Percentiles rank a stretch among this genome's conserved stretches.
Evolutionary conservation across 225 moss, liverwort and hornwort genomes (phyloP).

Genomic region (Thuidium tamariscinum): DNA sequence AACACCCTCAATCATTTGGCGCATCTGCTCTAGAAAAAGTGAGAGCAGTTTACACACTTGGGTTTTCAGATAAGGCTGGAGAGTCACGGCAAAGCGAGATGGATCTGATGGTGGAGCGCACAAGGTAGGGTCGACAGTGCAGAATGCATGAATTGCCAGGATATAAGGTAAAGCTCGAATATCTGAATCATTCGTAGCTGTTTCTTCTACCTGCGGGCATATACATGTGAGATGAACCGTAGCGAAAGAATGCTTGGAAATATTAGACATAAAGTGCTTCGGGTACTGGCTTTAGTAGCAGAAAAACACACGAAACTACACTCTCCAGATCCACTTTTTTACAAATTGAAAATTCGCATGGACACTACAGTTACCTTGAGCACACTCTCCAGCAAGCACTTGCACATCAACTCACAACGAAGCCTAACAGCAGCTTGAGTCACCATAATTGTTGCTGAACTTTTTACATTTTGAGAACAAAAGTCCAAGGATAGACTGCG

Average conservation of each 20-base stretch:
- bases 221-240: background rate
- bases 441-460: slow-evolving; percentile 56
- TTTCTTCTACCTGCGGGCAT: slow-evolving; percentile 67
- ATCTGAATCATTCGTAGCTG: slow-evolving; percentile 64
- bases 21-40: background rate
- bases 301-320: background rate
- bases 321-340: background rate
- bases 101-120: slow-evolving; percentile 90
- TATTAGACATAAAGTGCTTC: background rate
- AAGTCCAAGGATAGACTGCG: slow-evolving; percentile 87
- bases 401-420: slow-evolving; percentile 97
- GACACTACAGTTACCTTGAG: slow-evolving; percentile 44
- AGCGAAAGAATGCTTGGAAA: background rate
- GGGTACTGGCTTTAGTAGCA: background rate
- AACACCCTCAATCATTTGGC: background rate
- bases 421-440: slow-evolving; percentile 77
- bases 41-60: slow-evolving; percentile 36
- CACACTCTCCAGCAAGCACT: slow-evolving; percentile 85
- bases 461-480: slow-evolving; percentile 71
- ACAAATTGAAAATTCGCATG: background rate
- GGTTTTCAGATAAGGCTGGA: slow-evolving; percentile 90
- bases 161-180: slow-evolving; percentile 86
- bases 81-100: slow-evolving; percentile 81
- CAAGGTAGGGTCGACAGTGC: slow-evolving; percentile 83
- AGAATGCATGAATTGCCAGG: slow-evolving; percentile 90